phyloP scores from a whole-genome alignment of 1,284 basidiomycete species.

The Apiotrichum gamsii region DNA sequence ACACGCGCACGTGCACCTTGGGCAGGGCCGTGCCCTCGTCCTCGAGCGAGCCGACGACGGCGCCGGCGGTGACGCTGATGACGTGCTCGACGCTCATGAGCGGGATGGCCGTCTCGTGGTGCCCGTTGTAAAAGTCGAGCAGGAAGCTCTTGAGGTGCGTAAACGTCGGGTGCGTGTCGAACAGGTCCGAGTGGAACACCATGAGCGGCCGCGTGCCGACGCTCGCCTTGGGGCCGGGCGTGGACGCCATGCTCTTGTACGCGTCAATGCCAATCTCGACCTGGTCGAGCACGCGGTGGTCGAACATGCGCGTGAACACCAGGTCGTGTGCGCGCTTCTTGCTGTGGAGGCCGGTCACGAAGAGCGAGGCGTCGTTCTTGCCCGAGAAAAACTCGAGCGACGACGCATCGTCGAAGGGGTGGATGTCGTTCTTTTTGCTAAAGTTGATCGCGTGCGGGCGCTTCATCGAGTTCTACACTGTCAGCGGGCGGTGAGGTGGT shows the following conservation, averaged over 20 bases:
- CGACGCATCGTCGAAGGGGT: constrained; percentile 78
- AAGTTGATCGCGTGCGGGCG: constrained; percentile 84
- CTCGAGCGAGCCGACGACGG: constrained; percentile 48
- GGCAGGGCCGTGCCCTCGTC: constrained; percentile 54
- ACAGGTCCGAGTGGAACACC: constrained; percentile 90
- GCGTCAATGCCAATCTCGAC: constrained; percentile 83
- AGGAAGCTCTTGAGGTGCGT: constrained; percentile 89
- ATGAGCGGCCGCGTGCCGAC: constrained; percentile 88
- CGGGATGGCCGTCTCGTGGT: constrained; percentile 75
- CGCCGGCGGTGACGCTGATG: constrained; percentile 75
- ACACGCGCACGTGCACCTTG: constrained; percentile 80
- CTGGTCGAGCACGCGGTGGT: constrained; percentile 86
- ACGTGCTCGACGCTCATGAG: constrained; percentile 84
- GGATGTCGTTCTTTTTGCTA: constrained; percentile 86
- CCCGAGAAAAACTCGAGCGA: constrained; percentile 86
- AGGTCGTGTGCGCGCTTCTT: constrained; percentile 93
- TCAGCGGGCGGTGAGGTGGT: constrained; percentile 2
- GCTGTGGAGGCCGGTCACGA: constrained; percentile 82
- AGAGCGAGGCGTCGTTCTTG: constrained; percentile 93
- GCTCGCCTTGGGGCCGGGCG: constrained; percentile 82
- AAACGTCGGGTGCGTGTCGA: constrained; percentile 84
- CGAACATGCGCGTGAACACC: constrained; percentile 80
- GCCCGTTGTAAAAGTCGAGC: constrained; percentile 79
- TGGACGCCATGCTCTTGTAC: constrained; percentile 69
- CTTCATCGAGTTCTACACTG: constrained; percentile 75